Base-by-base conservation (phyloP, 345 rosid species). In the Mangifera indica region DNA sequence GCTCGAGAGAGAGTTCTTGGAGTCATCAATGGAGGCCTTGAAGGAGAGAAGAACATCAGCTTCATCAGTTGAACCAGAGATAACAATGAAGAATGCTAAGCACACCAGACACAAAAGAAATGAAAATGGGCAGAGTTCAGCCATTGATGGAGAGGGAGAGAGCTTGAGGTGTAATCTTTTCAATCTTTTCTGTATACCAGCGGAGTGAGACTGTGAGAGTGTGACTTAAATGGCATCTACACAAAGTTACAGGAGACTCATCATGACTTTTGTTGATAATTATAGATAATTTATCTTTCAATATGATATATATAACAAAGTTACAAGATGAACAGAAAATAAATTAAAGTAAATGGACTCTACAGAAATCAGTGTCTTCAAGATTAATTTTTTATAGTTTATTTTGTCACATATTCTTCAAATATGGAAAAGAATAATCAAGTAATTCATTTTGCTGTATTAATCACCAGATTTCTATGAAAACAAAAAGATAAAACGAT, bases 31-130 rank as follows among this genome's bases (percentile, higher is more conserved):
- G 84, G 91, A 84, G 78, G 88, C 49, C 72, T 88, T 91, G 81
- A 91, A 91, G 74, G 83, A 77, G 68, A 93, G 88, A n/a, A 93
- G 98, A 51, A 79, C 73, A 67, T 85, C 96, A 25, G 84, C 77
- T 77, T 88, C 86, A 64, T 88, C 86, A 64, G 85, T 81, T 29
- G 90, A 82, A 74, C 88, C 79, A 17, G 80, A 76, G 34, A 79
- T 60, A 8, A 68, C 53, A 25, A 74, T 7, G 83, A 85, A 74
- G 77, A 81, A 55, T 51, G 87, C 77, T 76, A 93, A 78, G 78
- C 79, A 48, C 2, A 84, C 67, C 61, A 79, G 74, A 21, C 49
- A 61, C 76, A 82, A 67, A 81, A 73, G 74, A 24, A 81, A 56
- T 21, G 77, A 74, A 80, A 45, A 69, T 29, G 29, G 79, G 74